Evolutionary conservation across 2,329 filamentous ascomycete species (phyloP).

Genomic region (Aplosporella prunicola): DNA sequence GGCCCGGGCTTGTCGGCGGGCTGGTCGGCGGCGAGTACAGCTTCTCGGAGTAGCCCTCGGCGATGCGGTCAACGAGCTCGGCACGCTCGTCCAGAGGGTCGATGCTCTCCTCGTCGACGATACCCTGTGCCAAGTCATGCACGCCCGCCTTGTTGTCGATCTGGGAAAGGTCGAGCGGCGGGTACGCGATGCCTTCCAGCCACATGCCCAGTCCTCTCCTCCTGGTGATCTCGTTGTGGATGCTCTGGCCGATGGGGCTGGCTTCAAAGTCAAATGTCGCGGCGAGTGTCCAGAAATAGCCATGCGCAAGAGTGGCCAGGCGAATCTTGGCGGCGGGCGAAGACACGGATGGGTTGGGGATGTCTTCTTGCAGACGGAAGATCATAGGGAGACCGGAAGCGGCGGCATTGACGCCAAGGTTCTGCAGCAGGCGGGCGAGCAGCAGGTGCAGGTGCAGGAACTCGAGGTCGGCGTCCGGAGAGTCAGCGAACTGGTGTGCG

Average conservation of each 20-base stretch:
- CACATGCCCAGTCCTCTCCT: conserved; percentile 68
- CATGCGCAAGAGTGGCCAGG: conserved; percentile 74
- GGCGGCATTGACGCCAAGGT: conserved; percentile 72
- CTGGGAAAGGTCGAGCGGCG: conserved; percentile 53
- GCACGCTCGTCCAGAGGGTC: conserved; percentile 66
- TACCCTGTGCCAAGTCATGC: conserved; percentile 25
- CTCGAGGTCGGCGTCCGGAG: conserved; percentile 41
- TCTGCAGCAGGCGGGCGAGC: conserved; percentile 61
- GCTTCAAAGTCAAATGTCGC: conserved; percentile 69
- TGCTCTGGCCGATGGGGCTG: conserved; percentile 57
- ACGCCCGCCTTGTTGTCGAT: conserved; percentile 30
- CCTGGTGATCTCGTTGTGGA: conserved; percentile 66
- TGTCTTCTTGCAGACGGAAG: conserved; percentile 77
- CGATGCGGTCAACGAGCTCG: conserved; percentile 65
- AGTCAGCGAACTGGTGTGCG: conserved; percentile 59
- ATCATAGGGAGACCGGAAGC: conserved; percentile 80
- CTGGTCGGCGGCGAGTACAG: conserved; percentile 57
- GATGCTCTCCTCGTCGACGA: conserved; percentile 16
- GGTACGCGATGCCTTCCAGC: conserved; percentile 64
- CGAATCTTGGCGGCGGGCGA: conserved; percentile 64
- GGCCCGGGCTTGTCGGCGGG: conserved; percentile 59
- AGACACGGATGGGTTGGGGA: conserved; percentile 51
- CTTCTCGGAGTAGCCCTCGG: conserved; percentile 57
- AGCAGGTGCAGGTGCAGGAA: conserved; percentile 69
- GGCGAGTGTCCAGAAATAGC: conserved; percentile 74